Percentiles rank a stretch among this genome's conserved stretches.
Evolutionary conservation across 441 rosid species (phyloP).

Genomic region (Cnidoscolus chayamansa): DNA sequence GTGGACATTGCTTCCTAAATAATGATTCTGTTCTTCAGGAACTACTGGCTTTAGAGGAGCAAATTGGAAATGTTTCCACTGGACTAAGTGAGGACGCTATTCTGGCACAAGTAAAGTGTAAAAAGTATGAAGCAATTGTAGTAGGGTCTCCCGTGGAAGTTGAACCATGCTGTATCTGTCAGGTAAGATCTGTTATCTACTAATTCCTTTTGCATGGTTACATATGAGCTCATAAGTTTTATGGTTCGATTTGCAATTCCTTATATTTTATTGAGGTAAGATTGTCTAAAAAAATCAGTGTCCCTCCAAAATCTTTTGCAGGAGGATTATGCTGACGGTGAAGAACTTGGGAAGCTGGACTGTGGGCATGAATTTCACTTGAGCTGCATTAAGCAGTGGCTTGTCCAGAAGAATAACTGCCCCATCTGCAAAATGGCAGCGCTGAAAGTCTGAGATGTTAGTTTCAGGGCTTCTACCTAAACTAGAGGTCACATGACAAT

Average conservation of each 20-base stretch:
- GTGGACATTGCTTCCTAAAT: not conserved
- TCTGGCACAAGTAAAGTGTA: constrained; percentile 15
- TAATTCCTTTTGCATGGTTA: no score
- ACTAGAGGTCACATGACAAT: no score
- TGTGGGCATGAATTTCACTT: constrained; percentile 42
- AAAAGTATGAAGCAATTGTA: constrained; percentile 21
- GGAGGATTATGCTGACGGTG: constrained; percentile 40
- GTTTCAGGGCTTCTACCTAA: no score
- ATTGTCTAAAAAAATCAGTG: no score
- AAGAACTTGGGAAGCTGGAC: constrained; percentile 32
- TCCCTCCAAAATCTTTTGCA: constrained; percentile 12
- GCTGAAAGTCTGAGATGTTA: not conserved
- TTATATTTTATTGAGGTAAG: not conserved
- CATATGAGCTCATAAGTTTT: no score
- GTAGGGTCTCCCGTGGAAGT: constrained; percentile 1
- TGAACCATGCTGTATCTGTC: constrained; percentile 42
- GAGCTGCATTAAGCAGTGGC: constrained; percentile 45
- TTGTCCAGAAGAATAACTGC: constrained; percentile 38
- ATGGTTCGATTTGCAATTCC: not conserved
- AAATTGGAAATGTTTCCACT: constrained; percentile 26
- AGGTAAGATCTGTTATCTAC: constrained; percentile 25
- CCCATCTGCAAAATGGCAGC: constrained; percentile 41
- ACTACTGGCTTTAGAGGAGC: constrained; percentile 31
- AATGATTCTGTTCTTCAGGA: constrained; percentile 26
- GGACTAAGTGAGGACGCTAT: constrained; percentile 37